Conservation (phyloP, 2,329 filamentous ascomycete genomes). For the Camptophora hylomeconis region DNA sequence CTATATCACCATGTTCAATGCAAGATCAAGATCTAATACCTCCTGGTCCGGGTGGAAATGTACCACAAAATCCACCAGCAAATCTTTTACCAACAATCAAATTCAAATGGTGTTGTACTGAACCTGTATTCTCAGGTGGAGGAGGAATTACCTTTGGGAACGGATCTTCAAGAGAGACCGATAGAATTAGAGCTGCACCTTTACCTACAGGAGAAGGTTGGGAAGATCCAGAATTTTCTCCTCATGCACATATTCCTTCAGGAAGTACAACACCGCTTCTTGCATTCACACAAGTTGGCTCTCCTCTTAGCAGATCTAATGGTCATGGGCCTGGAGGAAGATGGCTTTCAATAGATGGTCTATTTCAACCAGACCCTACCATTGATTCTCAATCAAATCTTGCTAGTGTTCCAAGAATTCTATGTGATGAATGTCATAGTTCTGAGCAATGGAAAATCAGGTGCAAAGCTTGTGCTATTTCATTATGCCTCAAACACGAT, state of each 20-base stretch:
- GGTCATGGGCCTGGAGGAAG: conserved; percentile 12
- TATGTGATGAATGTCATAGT: conserved; percentile 45
- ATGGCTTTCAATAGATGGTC: conserved; percentile 28
- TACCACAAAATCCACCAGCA: conserved; percentile 22
- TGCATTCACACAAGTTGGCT: conserved; percentile 1
- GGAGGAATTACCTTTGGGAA: conserved; percentile 45
- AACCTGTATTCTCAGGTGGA: conserved; percentile 46
- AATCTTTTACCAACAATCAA: conserved; percentile 36
- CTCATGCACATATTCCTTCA: conserved; percentile 17
- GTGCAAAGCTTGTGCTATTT: conserved; percentile 43
- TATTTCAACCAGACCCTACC: conserved; percentile 21
- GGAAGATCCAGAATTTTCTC: conserved; percentile 42
- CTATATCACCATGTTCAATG: conserved; percentile 45
- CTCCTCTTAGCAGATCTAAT: conserved; percentile 1
- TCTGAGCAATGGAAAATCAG: conserved; percentile 48
- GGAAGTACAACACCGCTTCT: neutral
- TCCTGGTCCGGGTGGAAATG: conserved; percentile 9
- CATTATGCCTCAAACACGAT: conserved; percentile 48
- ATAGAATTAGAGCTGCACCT: conserved; percentile 43
- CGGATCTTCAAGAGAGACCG: conserved; percentile 37
- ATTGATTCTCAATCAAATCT: conserved; percentile 7
- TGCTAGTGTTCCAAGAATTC: conserved; percentile 32
- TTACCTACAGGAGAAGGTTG: conserved; percentile 41
- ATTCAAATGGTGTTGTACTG: conserved; percentile 48
- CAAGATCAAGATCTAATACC: conserved; percentile 29